phyloP scores from a whole-genome alignment of 2,329 filamentous ascomycete species.

The Xylariaceae sp. region DNA sequence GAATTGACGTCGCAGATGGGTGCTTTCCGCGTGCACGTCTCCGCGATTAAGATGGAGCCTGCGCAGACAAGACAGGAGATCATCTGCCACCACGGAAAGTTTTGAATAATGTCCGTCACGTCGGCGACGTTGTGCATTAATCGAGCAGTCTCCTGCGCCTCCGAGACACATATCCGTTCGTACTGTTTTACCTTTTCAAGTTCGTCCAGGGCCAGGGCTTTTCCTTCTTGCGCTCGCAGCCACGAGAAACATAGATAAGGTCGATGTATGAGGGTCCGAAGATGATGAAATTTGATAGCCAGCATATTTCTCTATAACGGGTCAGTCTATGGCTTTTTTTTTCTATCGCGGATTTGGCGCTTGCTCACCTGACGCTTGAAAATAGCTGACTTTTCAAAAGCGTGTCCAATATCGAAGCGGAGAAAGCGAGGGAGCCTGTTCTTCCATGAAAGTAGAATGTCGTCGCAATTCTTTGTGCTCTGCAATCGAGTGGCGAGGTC shows the following conservation, averaged over 20 bases:
- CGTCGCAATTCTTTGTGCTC: not conserved
- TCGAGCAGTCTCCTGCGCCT: not conserved
- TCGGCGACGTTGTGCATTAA: slow-evolving; percentile 2
- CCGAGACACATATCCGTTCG: not conserved
- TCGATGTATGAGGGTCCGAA: slow-evolving; percentile 1
- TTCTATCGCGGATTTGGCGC: no score
- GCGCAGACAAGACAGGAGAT: slow-evolving; percentile 5
- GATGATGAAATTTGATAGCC: slow-evolving; percentile 2
- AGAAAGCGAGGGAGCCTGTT: slow-evolving; percentile 2
- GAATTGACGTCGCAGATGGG: not conserved
- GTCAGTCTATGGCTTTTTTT: no score
- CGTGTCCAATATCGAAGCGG: slow-evolving; percentile 4
- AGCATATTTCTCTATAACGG: slow-evolving; percentile 1
- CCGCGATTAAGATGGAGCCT: slow-evolving; percentile 1
- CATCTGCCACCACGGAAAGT: slow-evolving; percentile 6
- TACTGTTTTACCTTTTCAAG: slow-evolving; percentile 1
- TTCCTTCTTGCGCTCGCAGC: not conserved
- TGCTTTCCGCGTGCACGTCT: not conserved
- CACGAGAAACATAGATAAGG: slow-evolving; percentile 1
- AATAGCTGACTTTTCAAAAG: slow-evolving; percentile 2
- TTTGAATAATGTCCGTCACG: slow-evolving; percentile 1
- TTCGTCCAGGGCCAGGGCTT: no score
- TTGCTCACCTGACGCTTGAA: slow-evolving; percentile 2
- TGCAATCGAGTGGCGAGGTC: slow-evolving; percentile 1
- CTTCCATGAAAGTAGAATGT: slow-evolving; percentile 2